Base-by-base conservation (phyloP, 2,329 filamentous ascomycete genomes). In the Fusarium mexicanum region DNA sequence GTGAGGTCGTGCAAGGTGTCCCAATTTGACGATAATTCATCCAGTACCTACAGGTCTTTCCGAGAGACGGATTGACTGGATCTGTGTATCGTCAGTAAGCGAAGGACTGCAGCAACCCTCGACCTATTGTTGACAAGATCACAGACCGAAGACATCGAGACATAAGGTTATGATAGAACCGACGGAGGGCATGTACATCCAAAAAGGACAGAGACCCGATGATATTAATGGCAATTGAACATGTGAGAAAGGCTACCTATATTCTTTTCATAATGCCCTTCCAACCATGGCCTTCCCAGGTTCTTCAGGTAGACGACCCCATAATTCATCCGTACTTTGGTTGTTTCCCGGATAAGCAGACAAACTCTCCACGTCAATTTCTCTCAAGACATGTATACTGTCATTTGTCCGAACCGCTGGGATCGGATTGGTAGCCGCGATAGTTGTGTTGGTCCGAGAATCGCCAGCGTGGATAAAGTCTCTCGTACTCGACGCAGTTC, bases 281-380 rank as follows among this genome's bases (percentile, higher is more conserved):
- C 50, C 59, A 9, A 62, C 47, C 8, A 54, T 35, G 6, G 0
- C 44, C 18, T 37, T 53, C 10, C 37, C 33, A 22, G 37, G 26
- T 2, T 37, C 31, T 18, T 40, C 38, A 40, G 50, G 43, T 12
- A 31, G 11, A 35, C 18, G n/a, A 10, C 35, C 54, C 24, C 64
- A 76, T 4, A 76, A 22, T 3, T 71, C 62, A 14, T 76, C 74
- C 0, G 71, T 73, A 9, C 74, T 76, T 35, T 31, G 33, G n/a
- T 67, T 60, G 18, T 70, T 44, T 3, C 46, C 26, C 0, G 53
- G 41, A 55, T 73, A 64, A 12, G 51, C 55, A 2, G 35, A 44
- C 20, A 70, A 48, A 22, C 59, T 72, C 22, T 76, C 68, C 22
- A 76, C 65, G 20, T 76, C 68, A 8, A 74, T 48, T 16, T 64